Base-by-base conservation (phyloP, 2,329 filamentous ascomycete species). In the Diaporthe helianthi region DNA sequence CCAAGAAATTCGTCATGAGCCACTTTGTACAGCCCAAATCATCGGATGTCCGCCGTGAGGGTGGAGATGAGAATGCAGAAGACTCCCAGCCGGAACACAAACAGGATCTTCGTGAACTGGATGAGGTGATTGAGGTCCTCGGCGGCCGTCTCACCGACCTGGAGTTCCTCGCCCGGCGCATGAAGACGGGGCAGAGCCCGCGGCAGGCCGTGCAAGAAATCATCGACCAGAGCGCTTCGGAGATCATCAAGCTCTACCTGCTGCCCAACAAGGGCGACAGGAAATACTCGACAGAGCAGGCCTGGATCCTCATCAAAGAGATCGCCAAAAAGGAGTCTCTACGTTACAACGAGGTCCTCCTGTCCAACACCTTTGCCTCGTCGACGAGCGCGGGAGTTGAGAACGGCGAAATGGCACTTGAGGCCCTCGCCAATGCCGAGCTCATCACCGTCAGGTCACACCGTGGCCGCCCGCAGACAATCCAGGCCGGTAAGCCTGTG, bases 91-190 rank as follows among this genome's bases (percentile, higher is more conserved):
- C 80, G 77, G 80, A 54, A 86, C 72, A 65, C 38, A 58, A 77
- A 2, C 77, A 78, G 3, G 78, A 94, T 72, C 83, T 96, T 8
- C 78, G 80, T 1, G 92, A 94, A 72, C 86, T 99, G 1, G 94
- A 98, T 75, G 86, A 86, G 33, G 94, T 92, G 74, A 97, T 98
- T 73, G 87, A 90, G 33, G 87, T 90, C 0, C 86, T 99, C 1
- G 96, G 96, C 26, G 96, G 96, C 2, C 92, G 96, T 4, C 86
- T 99, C n/a, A 97, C 94, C 0, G 96, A 99, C 76, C 89, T 99
- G 24, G 95, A 98, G 77, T 97, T 96, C 76, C 88, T 99, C 52
- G 92, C 94, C n/a, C 89, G 95, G 44, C 88, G 96, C 22, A 92
- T 99, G 74, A 93, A 93, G 80, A 89, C 92, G 0, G 95, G 96